Evolutionary conservation across 805 yeast genomes (phyloP).

Genomic region (Yarrowia divulgata): DNA sequence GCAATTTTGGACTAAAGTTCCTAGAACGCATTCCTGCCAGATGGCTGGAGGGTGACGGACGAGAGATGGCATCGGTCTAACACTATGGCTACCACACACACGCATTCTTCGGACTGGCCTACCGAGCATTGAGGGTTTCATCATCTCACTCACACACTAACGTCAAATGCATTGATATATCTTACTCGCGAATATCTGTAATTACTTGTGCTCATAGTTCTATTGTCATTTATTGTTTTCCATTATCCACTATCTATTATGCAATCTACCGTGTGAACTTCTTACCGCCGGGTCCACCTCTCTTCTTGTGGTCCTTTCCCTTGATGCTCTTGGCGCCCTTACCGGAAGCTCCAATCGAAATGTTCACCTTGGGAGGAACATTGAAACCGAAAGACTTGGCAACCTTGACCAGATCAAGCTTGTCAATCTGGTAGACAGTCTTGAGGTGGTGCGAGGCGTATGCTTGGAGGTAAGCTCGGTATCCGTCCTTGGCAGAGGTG

Average conservation of each 20-base stretch:
- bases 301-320: conserved; percentile 38
- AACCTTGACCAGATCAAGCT: conserved; percentile 90
- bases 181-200: no score
- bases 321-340: conserved; percentile 61
- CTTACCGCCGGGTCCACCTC: conserved; percentile 24
- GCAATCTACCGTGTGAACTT: conserved; percentile 38
- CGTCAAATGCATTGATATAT: no score
- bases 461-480: conserved; percentile 95
- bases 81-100: not conserved
- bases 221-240: not conserved
- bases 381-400: conserved; percentile 92
- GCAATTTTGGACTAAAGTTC: conserved; percentile 9
- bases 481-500: conserved; percentile 95
- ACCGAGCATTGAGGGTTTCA: not conserved
- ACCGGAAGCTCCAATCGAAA: conserved; percentile 93
- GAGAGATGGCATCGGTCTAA: not conserved
- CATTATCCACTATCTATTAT: conserved; percentile 22
- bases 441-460: conserved; percentile 96
- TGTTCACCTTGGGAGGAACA: conserved; percentile 95
- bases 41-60: conserved; percentile 24
- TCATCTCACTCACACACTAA: no score
- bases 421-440: conserved; percentile 95
- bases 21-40: conserved; percentile 1
- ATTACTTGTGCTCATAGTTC: not conserved
- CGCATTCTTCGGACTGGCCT: no score